Evolutionary conservation across 1,139 yeast genomes (phyloP).

Genomic region (Hemisphaericaspora xylanilytica): DNA sequence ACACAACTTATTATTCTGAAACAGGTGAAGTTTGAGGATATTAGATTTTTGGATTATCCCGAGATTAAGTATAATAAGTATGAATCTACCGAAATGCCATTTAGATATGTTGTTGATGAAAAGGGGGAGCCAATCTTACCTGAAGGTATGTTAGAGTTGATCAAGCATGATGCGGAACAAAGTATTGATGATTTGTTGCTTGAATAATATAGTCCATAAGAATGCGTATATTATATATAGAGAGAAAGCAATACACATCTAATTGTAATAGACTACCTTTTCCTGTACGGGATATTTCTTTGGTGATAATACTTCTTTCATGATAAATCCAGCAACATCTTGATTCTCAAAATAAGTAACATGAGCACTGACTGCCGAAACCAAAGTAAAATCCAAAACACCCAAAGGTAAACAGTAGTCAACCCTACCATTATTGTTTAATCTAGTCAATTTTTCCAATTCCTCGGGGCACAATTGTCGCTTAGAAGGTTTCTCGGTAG

Average conservation of each 20-base stretch:
- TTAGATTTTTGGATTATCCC: constrained; percentile 87
- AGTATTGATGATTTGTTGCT: constrained; percentile 61
- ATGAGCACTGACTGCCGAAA: constrained; percentile 84
- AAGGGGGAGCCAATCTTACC: constrained; percentile 79
- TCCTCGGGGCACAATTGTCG: constrained; percentile 26
- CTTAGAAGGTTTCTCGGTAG: constrained; percentile 19
- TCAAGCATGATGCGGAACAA: constrained; percentile 80
- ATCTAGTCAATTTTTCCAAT: constrained; percentile 32
- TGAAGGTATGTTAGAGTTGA: constrained; percentile 83
- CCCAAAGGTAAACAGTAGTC: constrained; percentile 83
- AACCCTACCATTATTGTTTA: constrained; percentile 72
- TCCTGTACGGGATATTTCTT: constrained; percentile 20
- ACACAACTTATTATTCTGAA: constrained; percentile 72
- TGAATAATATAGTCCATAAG: constrained; percentile 11
- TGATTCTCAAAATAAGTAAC: constrained; percentile 84
- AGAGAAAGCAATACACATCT: constrained; percentile 10
- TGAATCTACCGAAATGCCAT: constrained; percentile 98
- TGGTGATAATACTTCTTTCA: constrained; percentile 48
- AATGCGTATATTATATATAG: too few species aligned
- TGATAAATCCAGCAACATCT: constrained; percentile 76
- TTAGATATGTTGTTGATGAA: constrained; percentile 73
- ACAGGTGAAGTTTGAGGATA: constrained; percentile 58
- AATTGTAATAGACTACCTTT: constrained; percentile 22
- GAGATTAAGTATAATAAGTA: constrained; percentile 83
- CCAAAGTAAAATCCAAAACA: constrained; percentile 71